Percentiles rank a stretch among this genome's conserved stretches.
Evolutionary conservation across 805 yeast genomes (phyloP).

Genomic region (Candida berthetii): DNA sequence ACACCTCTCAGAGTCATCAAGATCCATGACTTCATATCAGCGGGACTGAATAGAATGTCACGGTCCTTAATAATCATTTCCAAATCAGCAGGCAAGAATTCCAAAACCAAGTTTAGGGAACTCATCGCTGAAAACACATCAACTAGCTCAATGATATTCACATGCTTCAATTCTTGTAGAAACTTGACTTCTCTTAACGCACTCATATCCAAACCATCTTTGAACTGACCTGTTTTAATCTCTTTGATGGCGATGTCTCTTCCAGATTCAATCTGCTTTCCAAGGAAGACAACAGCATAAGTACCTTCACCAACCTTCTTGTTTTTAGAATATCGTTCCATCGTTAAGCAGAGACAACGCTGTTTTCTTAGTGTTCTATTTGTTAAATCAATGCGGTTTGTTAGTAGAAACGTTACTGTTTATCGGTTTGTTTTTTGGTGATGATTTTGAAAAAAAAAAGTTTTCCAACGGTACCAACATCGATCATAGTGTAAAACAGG

Average conservation of each 20-base stretch:
- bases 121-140: constrained; percentile 75
- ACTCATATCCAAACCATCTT: constrained; percentile 96
- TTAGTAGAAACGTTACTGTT: not conserved
- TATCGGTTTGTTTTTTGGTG: not conserved
- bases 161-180: constrained; percentile 72
- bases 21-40: constrained; percentile 91
- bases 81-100: constrained; percentile 86
- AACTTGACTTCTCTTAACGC: constrained; percentile 93
- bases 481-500: not conserved
- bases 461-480: not conserved
- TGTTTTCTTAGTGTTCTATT: too few species aligned
- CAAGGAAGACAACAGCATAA: constrained; percentile 92
- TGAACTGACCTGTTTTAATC: constrained; percentile 89
- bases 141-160: constrained; percentile 77
- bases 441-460: not conserved
- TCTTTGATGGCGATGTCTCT: constrained; percentile 86
- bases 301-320: constrained; percentile 98
- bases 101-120: constrained; percentile 79
- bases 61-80: constrained; percentile 86
- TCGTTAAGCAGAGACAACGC: not conserved
- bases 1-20: constrained; percentile 92
- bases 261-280: constrained; percentile 49
- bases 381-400: too few species aligned
- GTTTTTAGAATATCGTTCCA: constrained; percentile 29
- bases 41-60: constrained; percentile 67